Evolutionary conservation across 164 flowering plant genomes (phyloP).

Genomic region (Umbilicus rupestris): DNA sequence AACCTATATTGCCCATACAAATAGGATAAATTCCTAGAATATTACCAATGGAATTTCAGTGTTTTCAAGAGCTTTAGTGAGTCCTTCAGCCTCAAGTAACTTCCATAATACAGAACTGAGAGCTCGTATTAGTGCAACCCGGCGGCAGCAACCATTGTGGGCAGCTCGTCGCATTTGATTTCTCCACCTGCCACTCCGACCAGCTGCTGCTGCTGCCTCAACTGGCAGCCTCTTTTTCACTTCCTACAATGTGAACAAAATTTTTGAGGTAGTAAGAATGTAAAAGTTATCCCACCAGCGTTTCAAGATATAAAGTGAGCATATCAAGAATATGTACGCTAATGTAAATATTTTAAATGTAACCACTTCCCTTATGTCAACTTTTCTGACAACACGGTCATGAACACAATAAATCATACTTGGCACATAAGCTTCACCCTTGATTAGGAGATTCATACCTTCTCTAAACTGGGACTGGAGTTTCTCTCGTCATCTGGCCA

Average conservation of each 20-base stretch:
- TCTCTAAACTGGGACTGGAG: conserved; percentile 81
- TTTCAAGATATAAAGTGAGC: background rate
- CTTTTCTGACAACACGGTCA: background rate
- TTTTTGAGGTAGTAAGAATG: conserved; percentile 7
- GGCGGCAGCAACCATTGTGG: conserved; percentile 97
- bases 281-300: background rate
- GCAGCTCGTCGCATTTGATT: conserved; percentile 94
- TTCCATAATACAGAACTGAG: conserved; percentile 72
- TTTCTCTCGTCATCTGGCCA: conserved; percentile 98
- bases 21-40: background rate
- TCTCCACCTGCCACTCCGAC: conserved; percentile 83
- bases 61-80: conserved; percentile 43
- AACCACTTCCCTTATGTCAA: background rate
- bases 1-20: background rate
- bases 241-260: conserved; percentile 39
- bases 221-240: conserved; percentile 71
- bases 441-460: conserved; percentile 38
- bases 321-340: background rate
- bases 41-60: conserved; percentile 77
- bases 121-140: conserved; percentile 79
- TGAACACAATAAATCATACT: background rate
- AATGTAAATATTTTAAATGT: background rate
- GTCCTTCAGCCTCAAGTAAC: conserved; percentile 67
- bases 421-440: background rate
- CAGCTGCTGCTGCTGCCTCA: conserved; percentile 85